Conservation (phyloP, 768 basidiomycete genomes). For the Mrakia hoshinonis region DNA sequence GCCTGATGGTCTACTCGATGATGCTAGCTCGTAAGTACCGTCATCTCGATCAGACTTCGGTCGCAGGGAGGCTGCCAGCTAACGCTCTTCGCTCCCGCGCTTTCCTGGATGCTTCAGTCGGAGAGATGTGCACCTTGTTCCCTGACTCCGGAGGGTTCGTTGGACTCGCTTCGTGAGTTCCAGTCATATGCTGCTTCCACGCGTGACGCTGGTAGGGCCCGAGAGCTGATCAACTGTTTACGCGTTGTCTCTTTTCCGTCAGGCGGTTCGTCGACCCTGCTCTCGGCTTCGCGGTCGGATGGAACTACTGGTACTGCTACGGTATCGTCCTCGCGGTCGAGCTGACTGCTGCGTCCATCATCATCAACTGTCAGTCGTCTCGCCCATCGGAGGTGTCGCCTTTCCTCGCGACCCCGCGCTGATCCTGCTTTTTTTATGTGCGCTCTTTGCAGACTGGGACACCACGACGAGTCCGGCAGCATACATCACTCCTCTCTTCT, state of each 20-base stretch:
- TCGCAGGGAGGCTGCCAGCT: too few relatives aligned
- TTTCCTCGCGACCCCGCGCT: too few relatives aligned
- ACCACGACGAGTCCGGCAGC: conserved; percentile 34
- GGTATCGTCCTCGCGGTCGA: conserved; percentile 9
- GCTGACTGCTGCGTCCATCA: not conserved
- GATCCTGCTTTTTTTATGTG: too few relatives aligned
- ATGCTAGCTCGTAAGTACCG: conserved; percentile 18
- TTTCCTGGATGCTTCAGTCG: not conserved
- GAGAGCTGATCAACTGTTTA: too few relatives aligned
- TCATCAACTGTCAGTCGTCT: too few relatives aligned
- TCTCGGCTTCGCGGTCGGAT: conserved; percentile 44
- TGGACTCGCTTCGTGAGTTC: too few relatives aligned
- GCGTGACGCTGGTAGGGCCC: too few relatives aligned
- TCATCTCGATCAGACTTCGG: too few relatives aligned
- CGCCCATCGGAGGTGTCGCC: too few relatives aligned
- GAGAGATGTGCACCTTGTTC: conserved; percentile 33
- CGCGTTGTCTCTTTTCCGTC: conserved; percentile 24
- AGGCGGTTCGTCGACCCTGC: conserved; percentile 42
- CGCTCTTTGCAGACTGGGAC: conserved; percentile 47
- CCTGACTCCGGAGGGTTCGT: conserved; percentile 36
- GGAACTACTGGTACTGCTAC: conserved; percentile 46
- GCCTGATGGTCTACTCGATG: conserved; percentile 7
- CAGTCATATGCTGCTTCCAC: too few relatives aligned
- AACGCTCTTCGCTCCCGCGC: too few relatives aligned
- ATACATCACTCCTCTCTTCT: conserved; percentile 42